Evolutionary conservation across 2,329 filamentous ascomycete species (phyloP).

Genomic region (Beauveria medogensis): DNA sequence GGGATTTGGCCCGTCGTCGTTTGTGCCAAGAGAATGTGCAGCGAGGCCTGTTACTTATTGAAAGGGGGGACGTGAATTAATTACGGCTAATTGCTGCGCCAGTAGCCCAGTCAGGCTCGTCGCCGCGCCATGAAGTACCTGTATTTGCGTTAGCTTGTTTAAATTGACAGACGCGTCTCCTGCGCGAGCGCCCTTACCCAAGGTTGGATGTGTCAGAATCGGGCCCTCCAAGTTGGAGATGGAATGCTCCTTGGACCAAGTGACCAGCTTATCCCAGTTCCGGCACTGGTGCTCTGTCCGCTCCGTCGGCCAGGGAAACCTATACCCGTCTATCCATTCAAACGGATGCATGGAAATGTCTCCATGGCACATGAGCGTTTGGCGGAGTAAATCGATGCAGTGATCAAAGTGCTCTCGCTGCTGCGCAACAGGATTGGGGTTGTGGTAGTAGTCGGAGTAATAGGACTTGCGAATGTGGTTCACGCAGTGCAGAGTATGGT

Average conservation of each 20-base stretch:
- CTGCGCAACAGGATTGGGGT: constrained; percentile 11
- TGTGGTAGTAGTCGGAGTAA: constrained; percentile 13
- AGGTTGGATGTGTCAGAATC: constrained; percentile 1
- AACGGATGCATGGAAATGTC: constrained; percentile 12
- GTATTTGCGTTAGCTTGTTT: not conserved
- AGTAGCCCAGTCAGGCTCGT: not conserved
- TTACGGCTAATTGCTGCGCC: not conserved
- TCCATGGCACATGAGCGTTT: constrained; percentile 15
- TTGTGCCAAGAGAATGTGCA: too few species aligned
- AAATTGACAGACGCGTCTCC: not conserved
- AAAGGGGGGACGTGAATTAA: too few species aligned
- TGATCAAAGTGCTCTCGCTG: constrained; percentile 14
- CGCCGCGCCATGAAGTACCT: not conserved
- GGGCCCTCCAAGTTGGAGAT: not conserved
- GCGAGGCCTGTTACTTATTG: too few species aligned
- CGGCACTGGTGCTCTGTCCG: constrained; percentile 11
- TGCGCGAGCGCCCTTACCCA: not conserved
- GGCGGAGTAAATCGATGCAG: constrained; percentile 14
- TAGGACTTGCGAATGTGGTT: constrained; percentile 13
- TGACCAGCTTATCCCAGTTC: constrained; percentile 11
- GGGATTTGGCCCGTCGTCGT: not conserved
- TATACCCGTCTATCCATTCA: constrained; percentile 11
- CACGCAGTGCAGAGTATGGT: constrained; percentile 12
- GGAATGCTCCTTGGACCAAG: constrained; percentile 2
- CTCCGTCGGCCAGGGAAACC: constrained; percentile 8